phyloP scores from a whole-genome alignment of 352 stramenopile genomes.

The Phytopythium montanum region DNA sequence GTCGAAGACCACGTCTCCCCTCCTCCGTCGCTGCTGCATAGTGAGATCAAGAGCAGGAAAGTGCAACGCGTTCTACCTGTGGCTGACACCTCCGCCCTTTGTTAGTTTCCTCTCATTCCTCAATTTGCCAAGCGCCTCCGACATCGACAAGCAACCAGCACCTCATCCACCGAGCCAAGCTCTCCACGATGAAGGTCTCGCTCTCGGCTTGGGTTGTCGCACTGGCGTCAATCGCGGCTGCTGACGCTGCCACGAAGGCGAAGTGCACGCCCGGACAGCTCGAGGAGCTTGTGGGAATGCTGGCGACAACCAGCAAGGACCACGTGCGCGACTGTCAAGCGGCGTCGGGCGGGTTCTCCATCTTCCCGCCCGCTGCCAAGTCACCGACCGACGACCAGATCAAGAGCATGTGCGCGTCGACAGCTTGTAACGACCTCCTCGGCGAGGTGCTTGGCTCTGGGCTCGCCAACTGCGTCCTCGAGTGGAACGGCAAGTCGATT shows the following conservation, averaged over 20 bases:
- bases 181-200: conserved; percentile 3
- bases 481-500: not conserved
- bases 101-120: not conserved
- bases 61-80: not conserved
- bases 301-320: conserved; percentile 3
- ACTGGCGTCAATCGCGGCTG: not conserved
- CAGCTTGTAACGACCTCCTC: not conserved
- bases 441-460: not conserved
- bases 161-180: not conserved
- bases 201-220: not conserved
- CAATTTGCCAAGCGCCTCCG: not conserved
- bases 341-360: conserved; percentile 4
- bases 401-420: not conserved
- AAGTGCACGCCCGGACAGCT: conserved; percentile 2
- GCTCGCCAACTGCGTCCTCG: not conserved
- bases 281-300: not conserved
- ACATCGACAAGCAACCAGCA: not conserved
- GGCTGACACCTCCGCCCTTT: not conserved
- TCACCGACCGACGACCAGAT: conserved; percentile 4
- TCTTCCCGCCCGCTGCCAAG: conserved; percentile 4
- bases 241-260: not conserved
- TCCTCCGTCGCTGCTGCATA: not conserved
- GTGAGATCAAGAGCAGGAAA: conserved; percentile 2
- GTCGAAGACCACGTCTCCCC: not conserved
- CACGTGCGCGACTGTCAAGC: not conserved